Evolutionary conservation across 345 rosid species (phyloP).

Genomic region (Raphanus raphanistrum): DNA sequence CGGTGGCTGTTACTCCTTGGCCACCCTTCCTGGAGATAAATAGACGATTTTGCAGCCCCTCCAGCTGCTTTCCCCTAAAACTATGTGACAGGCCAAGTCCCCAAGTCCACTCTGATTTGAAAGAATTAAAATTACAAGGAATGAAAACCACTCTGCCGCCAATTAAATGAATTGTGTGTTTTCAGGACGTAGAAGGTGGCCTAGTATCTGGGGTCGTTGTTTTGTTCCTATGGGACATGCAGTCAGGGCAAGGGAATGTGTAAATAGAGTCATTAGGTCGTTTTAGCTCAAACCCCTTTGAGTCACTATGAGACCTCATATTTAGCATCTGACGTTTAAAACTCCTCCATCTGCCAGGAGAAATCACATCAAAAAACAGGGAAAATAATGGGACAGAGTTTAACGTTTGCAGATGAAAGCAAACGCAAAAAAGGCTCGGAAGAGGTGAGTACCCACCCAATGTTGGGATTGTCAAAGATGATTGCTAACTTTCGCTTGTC

Average conservation of each 20-base stretch:
- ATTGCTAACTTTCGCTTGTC: constrained; percentile 95
- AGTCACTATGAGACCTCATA: constrained; percentile 91
- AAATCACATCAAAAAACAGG: background rate
- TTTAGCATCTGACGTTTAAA: constrained; percentile 87
- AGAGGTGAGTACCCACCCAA: constrained; percentile 81
- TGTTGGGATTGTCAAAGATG: constrained; percentile 85
- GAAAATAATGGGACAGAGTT: background rate
- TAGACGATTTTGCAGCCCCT: background rate
- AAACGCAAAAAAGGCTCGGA: background rate
- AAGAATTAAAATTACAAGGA: constrained; percentile 46
- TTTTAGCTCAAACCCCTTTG: constrained; percentile 89
- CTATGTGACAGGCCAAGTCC: constrained; percentile 12
- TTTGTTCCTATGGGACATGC: constrained; percentile 84
- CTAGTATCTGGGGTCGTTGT: constrained; percentile 49
- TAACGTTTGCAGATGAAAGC: constrained; percentile 8
- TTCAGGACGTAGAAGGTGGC: constrained; percentile 36
- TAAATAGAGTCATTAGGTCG: constrained; percentile 83
- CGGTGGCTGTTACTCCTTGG: constrained; percentile 23
- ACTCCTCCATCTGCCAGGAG: constrained; percentile 73
- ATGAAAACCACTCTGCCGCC: constrained; percentile 9
- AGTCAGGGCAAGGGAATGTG: constrained; percentile 95
- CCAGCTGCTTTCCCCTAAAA: constrained; percentile 21
- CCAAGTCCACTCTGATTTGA: constrained; percentile 41
- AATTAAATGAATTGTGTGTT: background rate
- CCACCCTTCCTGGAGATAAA: constrained; percentile 15